Conservation (phyloP, 495 filamentous ascomycete species). For the Xylaria telfairii region DNA sequence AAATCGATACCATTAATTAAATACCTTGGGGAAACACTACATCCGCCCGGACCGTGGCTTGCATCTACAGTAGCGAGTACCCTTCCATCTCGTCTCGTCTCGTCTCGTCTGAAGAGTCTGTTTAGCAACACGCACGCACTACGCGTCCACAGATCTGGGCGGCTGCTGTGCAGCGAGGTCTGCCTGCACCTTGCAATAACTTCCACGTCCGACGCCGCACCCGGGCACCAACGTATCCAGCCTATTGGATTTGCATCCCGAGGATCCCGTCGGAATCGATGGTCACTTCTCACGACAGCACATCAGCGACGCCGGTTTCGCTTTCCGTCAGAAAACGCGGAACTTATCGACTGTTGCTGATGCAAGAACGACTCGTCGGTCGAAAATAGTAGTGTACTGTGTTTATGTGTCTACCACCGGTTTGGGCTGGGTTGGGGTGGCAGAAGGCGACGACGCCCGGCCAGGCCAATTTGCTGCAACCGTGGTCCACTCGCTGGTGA, state of each 20-base stretch:
- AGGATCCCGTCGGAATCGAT: neutral
- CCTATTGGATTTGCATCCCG: neutral
- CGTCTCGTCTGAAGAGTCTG: neutral
- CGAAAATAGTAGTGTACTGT: too few species aligned
- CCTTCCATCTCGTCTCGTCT: neutral
- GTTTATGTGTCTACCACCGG: too few species aligned
- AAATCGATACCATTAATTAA: neutral
- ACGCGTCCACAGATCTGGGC: neutral
- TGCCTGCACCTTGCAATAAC: neutral
- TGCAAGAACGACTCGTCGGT: slow-evolving; percentile 19
- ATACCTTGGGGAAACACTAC: neutral
- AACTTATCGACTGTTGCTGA: too few species aligned
- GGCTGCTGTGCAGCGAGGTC: neutral
- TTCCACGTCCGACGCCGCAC: neutral
- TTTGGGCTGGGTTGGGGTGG: neutral
- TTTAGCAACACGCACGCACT: neutral
- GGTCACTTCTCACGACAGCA: slow-evolving; percentile 10
- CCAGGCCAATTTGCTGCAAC: neutral
- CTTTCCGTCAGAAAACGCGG: neutral
- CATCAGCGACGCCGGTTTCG: slow-evolving; percentile 5
- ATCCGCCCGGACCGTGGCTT: slow-evolving; percentile 3
- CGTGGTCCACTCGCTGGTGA: neutral
- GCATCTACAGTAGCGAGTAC: neutral
- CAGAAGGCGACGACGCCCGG: too few species aligned
- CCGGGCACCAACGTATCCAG: neutral